A percentile compares a stretch with the other conserved stretches of the same genome.
Evolutionary conservation across 169 alveolate species (phyloP).

Genomic region (Perkinsus marinus): DNA sequence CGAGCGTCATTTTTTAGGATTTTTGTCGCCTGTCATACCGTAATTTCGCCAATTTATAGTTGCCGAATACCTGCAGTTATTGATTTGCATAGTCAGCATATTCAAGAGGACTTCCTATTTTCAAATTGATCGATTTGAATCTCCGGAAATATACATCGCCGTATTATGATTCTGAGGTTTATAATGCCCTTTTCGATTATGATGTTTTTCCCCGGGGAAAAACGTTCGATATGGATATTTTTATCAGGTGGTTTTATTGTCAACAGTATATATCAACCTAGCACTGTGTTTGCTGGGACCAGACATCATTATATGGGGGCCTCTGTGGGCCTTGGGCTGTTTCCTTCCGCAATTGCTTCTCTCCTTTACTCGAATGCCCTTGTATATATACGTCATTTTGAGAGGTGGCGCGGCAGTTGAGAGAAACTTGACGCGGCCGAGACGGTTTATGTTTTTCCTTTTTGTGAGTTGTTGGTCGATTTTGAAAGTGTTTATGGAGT

Average conservation of each 20-base stretch:
- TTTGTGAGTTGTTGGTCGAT: neutral
- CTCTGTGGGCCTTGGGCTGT: neutral
- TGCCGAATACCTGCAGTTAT: no score
- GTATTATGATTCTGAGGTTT: no score
- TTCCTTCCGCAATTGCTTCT: neutral
- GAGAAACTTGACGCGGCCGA: neutral
- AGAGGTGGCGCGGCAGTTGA: neutral
- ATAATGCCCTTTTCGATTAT: no score
- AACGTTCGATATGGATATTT: no score
- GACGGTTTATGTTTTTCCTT: neutral
- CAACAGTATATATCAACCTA: neutral
- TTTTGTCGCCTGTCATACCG: no score
- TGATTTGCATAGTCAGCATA: no score
- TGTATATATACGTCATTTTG: neutral
- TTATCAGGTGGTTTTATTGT: neutral
- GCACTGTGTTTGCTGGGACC: neutral
- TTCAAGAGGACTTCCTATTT: no score
- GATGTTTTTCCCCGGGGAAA: no score
- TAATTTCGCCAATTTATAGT: no score
- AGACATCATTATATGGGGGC: neutral
- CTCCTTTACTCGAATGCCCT: neutral
- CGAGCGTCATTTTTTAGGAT: no score
- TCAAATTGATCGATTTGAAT: no score
- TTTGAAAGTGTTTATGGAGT: neutral
- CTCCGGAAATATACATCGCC: no score